Conservation (phyloP, 1,139 yeast genomes). For the Arxiozyma bovina region DNA sequence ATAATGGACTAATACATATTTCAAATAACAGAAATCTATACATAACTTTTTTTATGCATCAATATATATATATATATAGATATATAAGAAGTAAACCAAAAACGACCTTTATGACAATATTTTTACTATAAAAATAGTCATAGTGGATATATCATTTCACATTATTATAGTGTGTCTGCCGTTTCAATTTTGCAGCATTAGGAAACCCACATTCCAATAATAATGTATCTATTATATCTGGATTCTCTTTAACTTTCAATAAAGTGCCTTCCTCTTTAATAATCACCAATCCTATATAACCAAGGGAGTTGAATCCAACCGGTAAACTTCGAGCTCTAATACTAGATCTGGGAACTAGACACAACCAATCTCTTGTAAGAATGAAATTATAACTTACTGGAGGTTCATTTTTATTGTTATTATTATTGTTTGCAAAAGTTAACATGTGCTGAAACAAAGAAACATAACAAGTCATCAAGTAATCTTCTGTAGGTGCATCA, state of each 20-base stretch:
- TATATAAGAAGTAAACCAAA: too few species aligned
- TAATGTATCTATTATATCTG: conserved; percentile 40
- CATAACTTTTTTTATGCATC: not conserved
- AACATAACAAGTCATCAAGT: conserved; percentile 52
- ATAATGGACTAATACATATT: not conserved
- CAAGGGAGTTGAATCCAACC: conserved; percentile 70
- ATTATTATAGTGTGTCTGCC: too few species aligned
- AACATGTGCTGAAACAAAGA: conserved; percentile 55
- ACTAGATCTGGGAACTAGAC: conserved; percentile 69
- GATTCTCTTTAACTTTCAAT: conserved; percentile 32
- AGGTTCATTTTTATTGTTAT: conserved; percentile 31
- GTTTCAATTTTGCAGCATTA: conserved; percentile 23
- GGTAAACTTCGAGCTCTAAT: conserved; percentile 30
- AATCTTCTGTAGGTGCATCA: conserved; percentile 32
- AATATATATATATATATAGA: too few species aligned
- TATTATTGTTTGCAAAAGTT: conserved; percentile 48
- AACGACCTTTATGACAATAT: too few species aligned
- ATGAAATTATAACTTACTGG: conserved; percentile 60
- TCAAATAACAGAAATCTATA: too few species aligned
- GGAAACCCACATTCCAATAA: conserved; percentile 58
- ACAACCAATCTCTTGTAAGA: conserved; percentile 72
- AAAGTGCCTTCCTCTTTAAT: conserved; percentile 57
- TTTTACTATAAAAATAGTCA: too few species aligned
- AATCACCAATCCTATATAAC: conserved; percentile 64
- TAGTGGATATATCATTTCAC: not conserved